These are phyloP conservation scores for Fusarium hainanense DNA, from an alignment of 2,329 filamentous ascomycete species.

Conservation along the genomic window DNA sequence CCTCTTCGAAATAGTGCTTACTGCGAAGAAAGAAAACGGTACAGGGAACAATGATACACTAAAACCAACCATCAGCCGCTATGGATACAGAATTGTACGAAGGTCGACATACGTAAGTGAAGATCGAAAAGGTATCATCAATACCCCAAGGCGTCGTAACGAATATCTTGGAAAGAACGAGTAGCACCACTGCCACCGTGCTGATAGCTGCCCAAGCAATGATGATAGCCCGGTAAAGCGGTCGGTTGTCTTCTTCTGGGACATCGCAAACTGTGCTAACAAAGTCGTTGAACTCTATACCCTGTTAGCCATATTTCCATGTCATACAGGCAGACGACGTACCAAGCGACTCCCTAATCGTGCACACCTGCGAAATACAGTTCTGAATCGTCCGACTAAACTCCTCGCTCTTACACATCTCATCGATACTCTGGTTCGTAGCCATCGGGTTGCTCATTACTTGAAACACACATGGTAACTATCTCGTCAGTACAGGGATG, in stretches of 20 bases:
- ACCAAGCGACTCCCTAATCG: neutral
- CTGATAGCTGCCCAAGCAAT: neutral
- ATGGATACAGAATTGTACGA: neutral
- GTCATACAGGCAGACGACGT: neutral
- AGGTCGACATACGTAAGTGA: neutral
- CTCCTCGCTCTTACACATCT: neutral
- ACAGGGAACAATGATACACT: neutral
- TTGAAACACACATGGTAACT: neutral
- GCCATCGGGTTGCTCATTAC: neutral
- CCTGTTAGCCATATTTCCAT: neutral
- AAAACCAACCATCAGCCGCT: rapidly evolving
- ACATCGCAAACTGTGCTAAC: neutral
- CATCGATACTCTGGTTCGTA: neutral
- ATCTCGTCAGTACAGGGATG: neutral
- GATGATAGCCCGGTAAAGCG: neutral
- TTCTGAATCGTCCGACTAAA: neutral
- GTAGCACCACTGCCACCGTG: rapidly evolving
- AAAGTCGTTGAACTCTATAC: neutral
- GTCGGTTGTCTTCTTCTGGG: neutral
- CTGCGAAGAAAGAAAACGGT: neutral
- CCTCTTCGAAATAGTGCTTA: rapidly evolving
- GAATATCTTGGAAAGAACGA: neutral
- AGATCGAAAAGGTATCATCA: neutral
- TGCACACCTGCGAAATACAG: neutral
- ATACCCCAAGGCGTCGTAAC: neutral